Evolutionary conservation across 2,329 filamentous ascomycete genomes (phyloP), one percentile per base, ranked within the genome.

Genomic region (Epichloe uncinata): DNA sequence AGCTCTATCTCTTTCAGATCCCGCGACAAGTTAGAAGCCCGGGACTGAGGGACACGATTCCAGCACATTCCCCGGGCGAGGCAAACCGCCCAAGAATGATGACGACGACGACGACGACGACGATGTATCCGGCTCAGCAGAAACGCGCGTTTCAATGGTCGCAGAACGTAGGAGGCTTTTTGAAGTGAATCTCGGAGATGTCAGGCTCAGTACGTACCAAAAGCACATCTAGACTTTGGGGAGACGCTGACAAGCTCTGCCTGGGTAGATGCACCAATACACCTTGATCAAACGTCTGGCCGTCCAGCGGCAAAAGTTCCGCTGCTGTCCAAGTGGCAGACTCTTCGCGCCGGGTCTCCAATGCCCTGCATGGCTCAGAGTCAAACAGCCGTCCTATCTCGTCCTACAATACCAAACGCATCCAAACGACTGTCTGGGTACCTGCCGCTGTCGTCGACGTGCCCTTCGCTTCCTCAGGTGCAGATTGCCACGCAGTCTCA

Each of bases 121-220:
- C 4, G 34, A 45, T 6, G 43, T 16, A 37, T 22, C 16, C 18
- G 18, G 22, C 34, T 7, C 35, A 15, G 37, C 16, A 26, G 46
- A 48, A 35, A 26, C 16, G 4, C 16, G 16, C 18, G 16, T 34
- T 22, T 60, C 56, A 8, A 45, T 55, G 12, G 58, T 61, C n/a
- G 58, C 58, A 13, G 58, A 61, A 45, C 55, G 53, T 42, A 52
- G 54, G 41, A 57, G 45, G 20, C 36, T 61, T 9, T 61, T 61
- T 43, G 59, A 61, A 42, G 42, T 30, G 11, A 47, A 44, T 6
- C 50, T 50, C n/a, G 48, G 40, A 34, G 41, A 40, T 15, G 13
- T 6, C 35, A 49, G 34, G 15, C 41, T 41, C 12, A 49, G 50
- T 49, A 34, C 4, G 36, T 41, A 5, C 12, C 12, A 11, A 5